Base-by-base conservation (phyloP, 148 eudicot species). In the Cornus suecica region DNA sequence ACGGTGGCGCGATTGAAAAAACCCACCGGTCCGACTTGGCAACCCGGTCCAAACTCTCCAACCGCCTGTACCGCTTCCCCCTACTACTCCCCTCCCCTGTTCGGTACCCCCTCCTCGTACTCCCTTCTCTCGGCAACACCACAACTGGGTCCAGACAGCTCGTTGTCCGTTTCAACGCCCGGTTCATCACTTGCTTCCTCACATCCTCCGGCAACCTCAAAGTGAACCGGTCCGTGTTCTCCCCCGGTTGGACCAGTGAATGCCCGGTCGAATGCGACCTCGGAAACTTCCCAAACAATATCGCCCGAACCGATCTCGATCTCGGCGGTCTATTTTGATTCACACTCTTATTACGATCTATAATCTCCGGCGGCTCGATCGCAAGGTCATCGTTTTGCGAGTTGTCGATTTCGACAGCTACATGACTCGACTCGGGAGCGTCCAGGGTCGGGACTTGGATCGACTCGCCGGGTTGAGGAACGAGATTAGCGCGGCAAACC, bases 211-310 rank as follows among this genome's bases (percentile, higher is more conserved):
- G 88, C 29, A 89, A 62, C 60, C 84, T 68, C 5, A 89, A 66
- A 24, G 88, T 89, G 65, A 71, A 87, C 80, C 88, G 76, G 54
- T 87, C 90, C 66, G 78, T 72, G 78, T 82, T 76, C 42, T 80
- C 83, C 34, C 84, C 88, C 63, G 78, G 87, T 71, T 76, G 80
- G 0, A 83, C 88, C 61, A 84, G 42, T 75, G 87, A 82, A 68
- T 87, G 86, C 8, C 90, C 93, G 41, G 93, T 87, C 28, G 93
- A 85, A 56, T 85, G 86, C 23, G 90, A 89, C 71, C 87, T 74
- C 2, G 78, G 75, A 48, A 79, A 79, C 20, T 77, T 83, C 67
- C 77, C 74, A 26, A 80, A 60, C 65, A 85, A 30, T 67, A 64
- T 76, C 7, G 77, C 24, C 60, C 76, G 69, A 23, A 86, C 72